These are phyloP conservation scores for Saposhnikovia divaricata DNA, from an alignment of 129 eudicot species.

Conservation along the genomic window DNA sequence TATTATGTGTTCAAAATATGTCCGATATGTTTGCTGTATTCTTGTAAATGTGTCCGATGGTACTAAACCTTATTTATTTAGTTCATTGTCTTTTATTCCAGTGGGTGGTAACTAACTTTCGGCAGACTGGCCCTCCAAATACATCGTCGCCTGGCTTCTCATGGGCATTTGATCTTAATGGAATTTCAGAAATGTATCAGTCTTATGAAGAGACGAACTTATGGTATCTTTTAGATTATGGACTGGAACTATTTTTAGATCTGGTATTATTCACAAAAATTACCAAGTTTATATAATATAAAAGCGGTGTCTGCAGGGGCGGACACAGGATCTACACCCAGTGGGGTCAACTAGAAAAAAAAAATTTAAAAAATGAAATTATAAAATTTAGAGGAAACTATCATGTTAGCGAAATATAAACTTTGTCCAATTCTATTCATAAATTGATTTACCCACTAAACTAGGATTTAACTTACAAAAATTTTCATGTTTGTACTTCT, in stretches of 20 bases:
- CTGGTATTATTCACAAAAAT: neutral
- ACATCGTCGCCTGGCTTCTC: constrained; percentile 53
- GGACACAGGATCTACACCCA: neutral
- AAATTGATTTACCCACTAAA: neutral
- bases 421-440: neutral
- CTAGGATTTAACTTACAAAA: neutral
- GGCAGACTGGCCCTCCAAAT: constrained; percentile 37
- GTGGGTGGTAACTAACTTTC: constrained; percentile 95
- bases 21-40: neutral
- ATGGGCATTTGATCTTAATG: constrained; percentile 79
- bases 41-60: neutral
- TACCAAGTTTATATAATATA: neutral
- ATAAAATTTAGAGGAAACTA: neutral
- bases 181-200: constrained; percentile 85
- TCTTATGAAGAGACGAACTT: constrained; percentile 88
- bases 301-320: neutral
- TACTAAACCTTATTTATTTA: constrained; percentile 10
- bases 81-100: constrained; percentile 28
- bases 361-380: too few relatives aligned
- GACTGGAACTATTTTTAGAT: neutral
- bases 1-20: neutral
- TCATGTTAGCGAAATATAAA: neutral
- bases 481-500: neutral
- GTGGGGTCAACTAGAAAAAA: neutral
- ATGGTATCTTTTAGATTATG: constrained; percentile 33